Conservation (phyloP, 805 yeast species). For the Starmerella stellata region DNA sequence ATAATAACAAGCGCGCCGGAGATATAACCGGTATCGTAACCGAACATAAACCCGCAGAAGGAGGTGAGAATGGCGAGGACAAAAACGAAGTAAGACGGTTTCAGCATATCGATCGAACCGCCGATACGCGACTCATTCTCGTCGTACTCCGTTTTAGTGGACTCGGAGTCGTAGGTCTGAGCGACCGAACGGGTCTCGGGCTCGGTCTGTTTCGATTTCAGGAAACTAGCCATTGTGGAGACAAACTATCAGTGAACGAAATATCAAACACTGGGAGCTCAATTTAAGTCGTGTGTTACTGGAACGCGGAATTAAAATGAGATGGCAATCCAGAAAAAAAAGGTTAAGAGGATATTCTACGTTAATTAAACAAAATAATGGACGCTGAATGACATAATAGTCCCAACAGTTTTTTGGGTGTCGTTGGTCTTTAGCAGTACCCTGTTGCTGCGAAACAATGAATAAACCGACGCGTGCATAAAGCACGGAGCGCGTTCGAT, state of each 20-base stretch:
- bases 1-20: conserved; percentile 82
- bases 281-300: too few species aligned
- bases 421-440: too few species aligned
- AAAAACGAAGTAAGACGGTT: conserved; percentile 38
- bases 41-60: conserved; percentile 90
- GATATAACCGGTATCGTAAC: conserved; percentile 93
- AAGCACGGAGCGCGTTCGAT: too few species aligned
- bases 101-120: conserved; percentile 20
- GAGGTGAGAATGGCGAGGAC: conserved; percentile 54
- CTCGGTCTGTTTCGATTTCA: neutral
- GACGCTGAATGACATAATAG: neutral
- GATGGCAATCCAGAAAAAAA: too few species aligned
- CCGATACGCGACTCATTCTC: conserved; percentile 11
- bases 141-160: neutral
- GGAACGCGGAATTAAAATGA: too few species aligned
- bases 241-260: neutral
- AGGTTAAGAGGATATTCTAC: too few species aligned
- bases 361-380: too few species aligned
- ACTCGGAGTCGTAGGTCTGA: neutral
- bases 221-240: neutral
- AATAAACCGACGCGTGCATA: too few species aligned
- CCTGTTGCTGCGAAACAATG: too few species aligned
- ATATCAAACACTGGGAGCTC: too few species aligned
- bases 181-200: neutral
- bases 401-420: too few species aligned